Evolutionary conservation across 169 alveolate species (phyloP).

Genomic region (Nephromyces sp.): DNA sequence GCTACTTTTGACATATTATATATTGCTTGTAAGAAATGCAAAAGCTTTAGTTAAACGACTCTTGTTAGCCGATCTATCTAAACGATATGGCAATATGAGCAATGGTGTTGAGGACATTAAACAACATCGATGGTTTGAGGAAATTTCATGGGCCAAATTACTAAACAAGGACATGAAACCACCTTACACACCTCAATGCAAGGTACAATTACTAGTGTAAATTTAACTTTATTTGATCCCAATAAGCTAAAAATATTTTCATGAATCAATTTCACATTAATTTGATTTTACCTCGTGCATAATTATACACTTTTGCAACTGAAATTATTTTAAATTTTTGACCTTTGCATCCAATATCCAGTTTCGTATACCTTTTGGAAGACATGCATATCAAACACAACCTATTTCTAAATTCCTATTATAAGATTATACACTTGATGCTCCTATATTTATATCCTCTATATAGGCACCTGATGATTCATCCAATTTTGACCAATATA

Average conservation of each 20-base stretch:
- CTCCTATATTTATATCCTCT: no score
- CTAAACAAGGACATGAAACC: constrained; percentile 36
- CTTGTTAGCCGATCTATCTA: constrained; percentile 71
- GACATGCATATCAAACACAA: background rate
- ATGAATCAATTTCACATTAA: background rate
- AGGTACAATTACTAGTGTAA: constrained; percentile 32
- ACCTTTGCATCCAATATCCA: background rate
- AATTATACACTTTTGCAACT: background rate
- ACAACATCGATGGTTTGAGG: constrained; percentile 69
- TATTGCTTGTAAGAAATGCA: constrained; percentile 54
- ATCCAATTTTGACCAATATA: constrained; percentile 66
- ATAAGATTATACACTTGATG: no score
- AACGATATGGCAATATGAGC: constrained; percentile 73
- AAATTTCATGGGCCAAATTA: constrained; percentile 51
- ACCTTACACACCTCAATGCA: constrained; percentile 58
- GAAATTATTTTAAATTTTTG: background rate
- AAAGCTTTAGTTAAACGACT: constrained; percentile 71
- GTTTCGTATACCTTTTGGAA: background rate
- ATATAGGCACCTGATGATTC: constrained; percentile 42
- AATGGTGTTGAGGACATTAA: constrained; percentile 77
- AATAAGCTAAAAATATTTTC: constrained; percentile 3
- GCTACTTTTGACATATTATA: background rate
- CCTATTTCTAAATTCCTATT: no score
- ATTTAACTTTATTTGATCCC: no score
- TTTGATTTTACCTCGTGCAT: constrained; percentile 10